phyloP scores from a whole-genome alignment of 768 basidiomycete genomes.

The Agaricus subrufescens region DNA sequence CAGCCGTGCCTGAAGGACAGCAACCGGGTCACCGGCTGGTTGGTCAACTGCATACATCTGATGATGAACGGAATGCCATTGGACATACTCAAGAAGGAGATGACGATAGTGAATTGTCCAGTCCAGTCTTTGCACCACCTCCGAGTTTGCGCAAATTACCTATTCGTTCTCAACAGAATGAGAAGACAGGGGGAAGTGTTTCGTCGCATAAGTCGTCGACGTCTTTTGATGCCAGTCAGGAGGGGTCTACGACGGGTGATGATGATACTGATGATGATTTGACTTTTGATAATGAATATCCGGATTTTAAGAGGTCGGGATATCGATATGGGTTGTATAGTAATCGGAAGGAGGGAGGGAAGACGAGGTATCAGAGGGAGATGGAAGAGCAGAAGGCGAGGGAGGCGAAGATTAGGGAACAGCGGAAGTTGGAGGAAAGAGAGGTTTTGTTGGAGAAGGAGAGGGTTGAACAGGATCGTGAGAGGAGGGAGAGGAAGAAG shows the following conservation, averaged over 20 bases:
- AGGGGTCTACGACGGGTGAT: not conserved
- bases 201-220: not conserved
- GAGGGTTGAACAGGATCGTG: not conserved
- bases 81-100: not conserved
- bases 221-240: not conserved
- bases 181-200: not conserved
- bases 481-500: conserved; percentile 12
- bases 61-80: not conserved
- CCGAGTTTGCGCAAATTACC: not conserved
- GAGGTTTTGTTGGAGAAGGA: conserved; percentile 2
- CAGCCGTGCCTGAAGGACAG: not conserved
- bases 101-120: not conserved
- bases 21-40: not conserved
- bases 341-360: not conserved
- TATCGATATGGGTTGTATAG: conserved; percentile 14
- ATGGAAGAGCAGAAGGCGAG: not conserved
- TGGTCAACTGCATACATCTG: conserved; percentile 9
- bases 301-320: conserved; percentile 2
- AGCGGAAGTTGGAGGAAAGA: not conserved
- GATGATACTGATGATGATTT: conserved; percentile 11
- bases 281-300: conserved; percentile 6
- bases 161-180: not conserved
- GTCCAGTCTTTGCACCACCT: conserved; percentile 7
- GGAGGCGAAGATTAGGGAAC: not conserved
- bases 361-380: not conserved